Evolutionary conservation across 495 filamentous ascomycete genomes (phyloP), one percentile per base, ranked within the genome.

Genomic region (Echria macrotheca): DNA sequence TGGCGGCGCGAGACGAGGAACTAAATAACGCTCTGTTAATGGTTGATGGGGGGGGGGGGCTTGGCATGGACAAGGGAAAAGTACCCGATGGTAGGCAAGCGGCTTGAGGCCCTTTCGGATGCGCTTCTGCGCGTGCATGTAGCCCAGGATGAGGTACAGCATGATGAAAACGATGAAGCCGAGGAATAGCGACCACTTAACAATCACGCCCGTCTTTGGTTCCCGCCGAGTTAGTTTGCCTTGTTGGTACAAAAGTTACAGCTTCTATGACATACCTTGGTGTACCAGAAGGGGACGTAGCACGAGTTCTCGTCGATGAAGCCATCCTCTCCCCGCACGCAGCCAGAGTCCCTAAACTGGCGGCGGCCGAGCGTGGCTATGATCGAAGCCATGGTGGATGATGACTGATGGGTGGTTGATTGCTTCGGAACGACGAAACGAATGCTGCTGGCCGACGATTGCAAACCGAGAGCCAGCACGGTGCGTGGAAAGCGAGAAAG

Each of bases 131-230:
- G 85, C 86, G 61, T 90, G 86, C 52, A 81, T 73, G 53, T 78
- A 77, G 54, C 81, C 80, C 26, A 81, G 60, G 24, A 86, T 57
- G 56, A 81, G 69, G 49, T 77, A 70, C 22, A 79, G 59, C 53
- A 75, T 53, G 47, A 83, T 58, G 31, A 83, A 28, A 24, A 76
- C 35, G 19, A 80, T 62, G 40, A 75, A 44, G 39, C 67, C 74
- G 49, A 84, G 75, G 59, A 89, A 78, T 35, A 89, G 62, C 23
- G 73, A 73, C 77, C 83, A 91, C 65, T 86, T 87, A 55, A 86
- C 64, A 45, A 80, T 80, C 39, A 73, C 59, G 33, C 77, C 84
- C 21, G 69, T 73, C 81, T 85, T 49, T 39, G 28, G 14, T 14
- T 37, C 19, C 24, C 4, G 22, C 14, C 33, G 23, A 46, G 45